Conservation (phyloP, 2,329 filamentous ascomycete species). For the Alternaria postmessia region DNA sequence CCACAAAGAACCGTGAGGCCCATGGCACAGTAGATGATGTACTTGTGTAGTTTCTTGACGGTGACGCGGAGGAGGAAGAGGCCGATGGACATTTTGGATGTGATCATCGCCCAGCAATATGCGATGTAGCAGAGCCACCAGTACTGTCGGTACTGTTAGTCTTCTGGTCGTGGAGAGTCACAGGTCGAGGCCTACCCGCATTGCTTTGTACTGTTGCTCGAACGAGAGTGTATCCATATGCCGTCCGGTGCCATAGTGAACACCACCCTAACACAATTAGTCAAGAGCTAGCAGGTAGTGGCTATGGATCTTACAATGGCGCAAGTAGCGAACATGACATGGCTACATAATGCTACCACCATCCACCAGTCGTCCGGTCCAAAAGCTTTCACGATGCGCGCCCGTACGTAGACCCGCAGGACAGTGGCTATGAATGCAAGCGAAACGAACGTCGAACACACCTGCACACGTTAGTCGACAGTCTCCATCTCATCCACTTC, state of each 20-base stretch:
- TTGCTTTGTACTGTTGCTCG: slow-evolving; percentile 36
- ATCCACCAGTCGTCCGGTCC: slow-evolving; percentile 48
- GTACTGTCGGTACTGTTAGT: slow-evolving; percentile 29
- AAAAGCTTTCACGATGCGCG: slow-evolving; percentile 51
- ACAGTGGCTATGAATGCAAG: slow-evolving; percentile 51
- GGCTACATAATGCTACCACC: slow-evolving; percentile 36
- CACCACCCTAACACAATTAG: slow-evolving; percentile 20
- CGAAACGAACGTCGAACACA: slow-evolving; percentile 49
- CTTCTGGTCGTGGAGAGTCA: not conserved
- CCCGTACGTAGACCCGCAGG: slow-evolving; percentile 54
- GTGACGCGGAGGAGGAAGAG: slow-evolving; percentile 48
- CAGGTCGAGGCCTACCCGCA: slow-evolving; percentile 31
- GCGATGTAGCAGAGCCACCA: slow-evolving; percentile 49
- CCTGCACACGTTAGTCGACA: slow-evolving; percentile 25
- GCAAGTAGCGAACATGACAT: slow-evolving; percentile 43
- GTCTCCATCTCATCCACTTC: not conserved
- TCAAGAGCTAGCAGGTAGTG: not conserved
- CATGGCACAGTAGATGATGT: slow-evolving; percentile 52
- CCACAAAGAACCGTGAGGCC: slow-evolving; percentile 47
- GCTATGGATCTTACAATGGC: slow-evolving; percentile 25
- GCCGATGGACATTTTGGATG: slow-evolving; percentile 45
- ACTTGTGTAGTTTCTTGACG: slow-evolving; percentile 36
- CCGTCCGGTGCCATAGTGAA: slow-evolving; percentile 44
- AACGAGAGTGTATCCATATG: slow-evolving; percentile 36
- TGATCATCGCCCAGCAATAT: slow-evolving; percentile 45